phyloP scores from a whole-genome alignment of 2,329 filamentous ascomycete species.

The Arthrobotrys sphaeroides region DNA sequence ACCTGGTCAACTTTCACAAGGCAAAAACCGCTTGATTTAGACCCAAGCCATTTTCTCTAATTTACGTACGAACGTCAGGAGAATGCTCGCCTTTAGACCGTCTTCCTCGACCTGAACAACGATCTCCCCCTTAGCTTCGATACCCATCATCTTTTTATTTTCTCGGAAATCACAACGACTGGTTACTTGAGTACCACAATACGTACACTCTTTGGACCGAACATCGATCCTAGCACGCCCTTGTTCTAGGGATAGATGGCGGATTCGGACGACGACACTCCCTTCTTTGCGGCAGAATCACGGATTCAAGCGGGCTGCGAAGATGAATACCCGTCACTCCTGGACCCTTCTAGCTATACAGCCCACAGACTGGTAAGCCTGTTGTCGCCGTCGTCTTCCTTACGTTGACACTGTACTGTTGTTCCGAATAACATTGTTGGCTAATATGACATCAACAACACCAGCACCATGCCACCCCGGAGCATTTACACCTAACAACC shows the following conservation, averaged over 20 bases:
- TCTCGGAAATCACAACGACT: not conserved
- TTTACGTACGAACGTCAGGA: slow-evolving; percentile 30
- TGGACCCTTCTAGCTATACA: slow-evolving; percentile 57
- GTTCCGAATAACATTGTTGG: not conserved
- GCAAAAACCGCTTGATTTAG: slow-evolving; percentile 8
- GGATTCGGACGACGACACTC: slow-evolving; percentile 48
- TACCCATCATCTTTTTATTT: not conserved
- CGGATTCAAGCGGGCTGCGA: slow-evolving; percentile 38
- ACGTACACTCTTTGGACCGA: too few relatives aligned
- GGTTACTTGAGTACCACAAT: not conserved
- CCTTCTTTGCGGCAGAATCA: slow-evolving; percentile 50
- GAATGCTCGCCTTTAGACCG: slow-evolving; percentile 53
- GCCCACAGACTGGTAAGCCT: slow-evolving; percentile 56
- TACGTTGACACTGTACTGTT: too few relatives aligned
- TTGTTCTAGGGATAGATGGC: slow-evolving; percentile 20
- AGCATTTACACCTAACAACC: slow-evolving; percentile 57
- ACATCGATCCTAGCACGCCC: too few relatives aligned
- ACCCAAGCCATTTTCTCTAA: not conserved
- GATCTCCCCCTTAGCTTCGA: not conserved
- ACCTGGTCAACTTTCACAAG: slow-evolving; percentile 48
- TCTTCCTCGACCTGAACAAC: slow-evolving; percentile 38
- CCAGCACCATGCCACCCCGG: slow-evolving; percentile 57
- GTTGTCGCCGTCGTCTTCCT: not conserved
- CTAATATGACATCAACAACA: slow-evolving; percentile 1
- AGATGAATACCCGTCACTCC: slow-evolving; percentile 32